Percentiles rank a stretch among this genome's conserved stretches.
Evolutionary conservation across 345 rosid species (phyloP).

Genomic region (Eucalyptus tenuipes): DNA sequence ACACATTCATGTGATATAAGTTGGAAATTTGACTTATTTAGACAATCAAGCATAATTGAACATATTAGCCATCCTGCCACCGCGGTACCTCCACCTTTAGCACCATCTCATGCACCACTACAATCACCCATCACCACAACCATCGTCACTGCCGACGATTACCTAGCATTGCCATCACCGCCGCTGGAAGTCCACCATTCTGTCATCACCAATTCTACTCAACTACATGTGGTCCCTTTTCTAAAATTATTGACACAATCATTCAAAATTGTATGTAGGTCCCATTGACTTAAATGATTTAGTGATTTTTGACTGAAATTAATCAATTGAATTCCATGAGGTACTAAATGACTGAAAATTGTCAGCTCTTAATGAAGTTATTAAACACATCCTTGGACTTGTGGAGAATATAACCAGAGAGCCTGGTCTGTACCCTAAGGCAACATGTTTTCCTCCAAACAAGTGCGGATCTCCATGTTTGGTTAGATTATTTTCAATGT

Average conservation of each 20-base stretch:
- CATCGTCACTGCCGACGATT: accelerated
- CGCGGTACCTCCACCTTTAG: not conserved
- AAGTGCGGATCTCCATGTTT: not conserved
- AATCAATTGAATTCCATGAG: not conserved
- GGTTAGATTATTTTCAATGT: not conserved
- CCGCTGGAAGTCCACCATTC: not conserved
- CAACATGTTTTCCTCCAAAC: not conserved
- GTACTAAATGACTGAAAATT: not conserved
- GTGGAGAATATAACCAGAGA: not conserved
- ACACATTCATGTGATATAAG: not conserved
- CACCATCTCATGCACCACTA: not conserved
- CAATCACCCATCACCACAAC: not conserved
- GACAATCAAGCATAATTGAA: not conserved
- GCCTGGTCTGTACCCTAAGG: not conserved
- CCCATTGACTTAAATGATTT: not conserved
- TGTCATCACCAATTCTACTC: not conserved
- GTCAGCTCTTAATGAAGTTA: not conserved
- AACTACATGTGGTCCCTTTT: not conserved
- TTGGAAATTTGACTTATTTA: not conserved
- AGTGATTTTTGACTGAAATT: not conserved
- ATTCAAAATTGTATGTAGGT: not conserved
- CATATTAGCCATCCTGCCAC: not conserved
- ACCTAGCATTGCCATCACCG: not conserved
- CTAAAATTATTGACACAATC: not conserved
- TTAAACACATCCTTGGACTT: not conserved